phyloP scores from a whole-genome alignment of 1,139 yeast genomes.

The Debaryomyces coudertii region DNA sequence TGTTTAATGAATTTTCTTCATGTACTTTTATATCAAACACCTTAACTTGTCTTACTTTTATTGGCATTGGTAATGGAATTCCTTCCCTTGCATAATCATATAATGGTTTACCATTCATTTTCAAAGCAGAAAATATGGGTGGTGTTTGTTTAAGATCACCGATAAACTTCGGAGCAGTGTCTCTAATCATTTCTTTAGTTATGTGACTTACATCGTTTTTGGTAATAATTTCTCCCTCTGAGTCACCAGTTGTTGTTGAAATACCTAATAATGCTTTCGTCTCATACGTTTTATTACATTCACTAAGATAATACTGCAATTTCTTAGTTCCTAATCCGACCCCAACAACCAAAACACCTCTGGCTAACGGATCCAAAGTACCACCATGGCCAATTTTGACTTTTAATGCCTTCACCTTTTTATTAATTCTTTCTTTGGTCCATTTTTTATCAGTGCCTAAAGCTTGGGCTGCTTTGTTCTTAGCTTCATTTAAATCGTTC shows the following conservation, averaged over 20 bases:
- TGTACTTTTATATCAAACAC: slow-evolving; percentile 58
- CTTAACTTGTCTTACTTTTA: slow-evolving; percentile 73
- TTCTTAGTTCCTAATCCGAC: slow-evolving; percentile 88
- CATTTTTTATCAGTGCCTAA: slow-evolving; percentile 51
- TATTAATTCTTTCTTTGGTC: slow-evolving; percentile 47
- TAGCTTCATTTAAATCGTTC: slow-evolving; percentile 50
- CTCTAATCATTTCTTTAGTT: slow-evolving; percentile 53
- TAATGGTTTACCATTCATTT: slow-evolving; percentile 91
- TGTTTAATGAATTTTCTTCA: slow-evolving; percentile 54
- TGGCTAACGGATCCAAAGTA: slow-evolving; percentile 91
- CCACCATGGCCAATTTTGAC: slow-evolving; percentile 98
- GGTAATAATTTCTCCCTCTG: slow-evolving; percentile 79
- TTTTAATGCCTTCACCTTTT: slow-evolving; percentile 54
- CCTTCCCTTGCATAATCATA: slow-evolving; percentile 95
- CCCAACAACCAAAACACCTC: slow-evolving; percentile 91
- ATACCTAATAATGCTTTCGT: slow-evolving; percentile 86
- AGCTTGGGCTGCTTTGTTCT: slow-evolving; percentile 33
- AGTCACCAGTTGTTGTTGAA: slow-evolving; percentile 91
- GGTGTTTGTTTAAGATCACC: slow-evolving; percentile 90
- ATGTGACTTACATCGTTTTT: slow-evolving; percentile 61
- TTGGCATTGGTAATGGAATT: slow-evolving; percentile 77
- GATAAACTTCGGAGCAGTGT: slow-evolving; percentile 61
- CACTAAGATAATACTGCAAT: slow-evolving; percentile 69
- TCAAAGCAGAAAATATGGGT: slow-evolving; percentile 91
- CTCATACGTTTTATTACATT: slow-evolving; percentile 76